These are phyloP conservation scores for Diaporthe capsici DNA, from an alignment of 2,329 filamentous ascomycete species.

Conservation along the genomic window DNA sequence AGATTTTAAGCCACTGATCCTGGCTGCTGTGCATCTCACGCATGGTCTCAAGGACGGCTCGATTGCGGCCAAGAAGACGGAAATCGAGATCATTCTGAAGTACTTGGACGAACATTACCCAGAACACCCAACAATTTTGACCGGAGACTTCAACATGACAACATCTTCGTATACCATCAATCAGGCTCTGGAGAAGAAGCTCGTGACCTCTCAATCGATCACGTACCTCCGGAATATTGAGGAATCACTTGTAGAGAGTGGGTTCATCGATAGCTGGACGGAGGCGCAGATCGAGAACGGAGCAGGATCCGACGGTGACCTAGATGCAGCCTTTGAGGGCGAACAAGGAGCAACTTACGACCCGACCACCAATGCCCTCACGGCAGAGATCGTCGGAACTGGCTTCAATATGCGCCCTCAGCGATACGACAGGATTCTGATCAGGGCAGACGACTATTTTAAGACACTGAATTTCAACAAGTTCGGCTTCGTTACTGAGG, in stretches of 20 bases:
- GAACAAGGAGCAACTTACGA: slow-evolving; percentile 78
- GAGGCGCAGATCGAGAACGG: slow-evolving; percentile 59
- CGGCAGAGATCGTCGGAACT: slow-evolving; percentile 62
- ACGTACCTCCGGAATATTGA: slow-evolving; percentile 62
- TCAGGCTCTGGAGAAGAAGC: slow-evolving; percentile 64
- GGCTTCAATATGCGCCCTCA: slow-evolving; percentile 70
- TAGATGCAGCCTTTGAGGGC: slow-evolving; percentile 63
- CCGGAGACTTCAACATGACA: slow-evolving; percentile 75
- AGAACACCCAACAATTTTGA: slow-evolving; percentile 67
- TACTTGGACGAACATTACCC: slow-evolving; percentile 60
- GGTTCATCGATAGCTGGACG: slow-evolving; percentile 67
- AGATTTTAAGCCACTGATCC: slow-evolving; percentile 56
- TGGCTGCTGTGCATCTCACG: slow-evolving; percentile 74
- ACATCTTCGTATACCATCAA: slow-evolving; percentile 71
- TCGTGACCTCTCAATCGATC: slow-evolving; percentile 65
- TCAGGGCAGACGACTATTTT: slow-evolving; percentile 59
- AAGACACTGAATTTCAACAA: slow-evolving; percentile 65
- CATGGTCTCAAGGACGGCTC: slow-evolving; percentile 72
- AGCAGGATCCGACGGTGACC: slow-evolving; percentile 55
- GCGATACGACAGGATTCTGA: slow-evolving; percentile 74
- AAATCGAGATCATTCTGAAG: slow-evolving; percentile 65
- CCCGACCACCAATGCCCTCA: slow-evolving; percentile 68
- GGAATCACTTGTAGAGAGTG: slow-evolving; percentile 57
- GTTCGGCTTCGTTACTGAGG: slow-evolving; percentile 64
- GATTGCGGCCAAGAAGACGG: slow-evolving; percentile 68